A percentile compares a stretch with the other conserved stretches of the same genome.
Conservation (phyloP, 2,329 filamentous ascomycete species). For the Sordariomycetes sp. region DNA sequence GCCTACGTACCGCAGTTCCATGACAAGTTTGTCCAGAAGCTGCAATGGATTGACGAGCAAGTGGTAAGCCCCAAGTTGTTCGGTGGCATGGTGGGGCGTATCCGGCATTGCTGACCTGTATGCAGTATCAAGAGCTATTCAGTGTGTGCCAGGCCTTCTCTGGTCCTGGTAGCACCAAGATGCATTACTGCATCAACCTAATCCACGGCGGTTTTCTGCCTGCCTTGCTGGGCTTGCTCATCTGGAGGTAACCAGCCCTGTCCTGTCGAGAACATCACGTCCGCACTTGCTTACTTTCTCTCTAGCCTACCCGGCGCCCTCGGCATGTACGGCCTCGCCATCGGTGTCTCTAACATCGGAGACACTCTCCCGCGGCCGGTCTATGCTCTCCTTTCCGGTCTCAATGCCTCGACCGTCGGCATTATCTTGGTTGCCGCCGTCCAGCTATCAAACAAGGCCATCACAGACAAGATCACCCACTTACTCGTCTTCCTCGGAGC, state of each 20-base stretch:
- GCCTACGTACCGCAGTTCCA: conserved; percentile 30
- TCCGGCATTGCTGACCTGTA: background rate
- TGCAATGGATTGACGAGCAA: conserved; percentile 59
- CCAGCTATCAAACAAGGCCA: conserved; percentile 55
- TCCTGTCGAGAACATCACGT: background rate
- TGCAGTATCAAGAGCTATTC: conserved; percentile 61
- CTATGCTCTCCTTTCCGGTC: conserved; percentile 59
- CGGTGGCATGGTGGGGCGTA: background rate
- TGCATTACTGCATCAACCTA: conserved; percentile 57
- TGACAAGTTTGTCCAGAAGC: conserved; percentile 47
- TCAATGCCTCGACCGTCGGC: conserved; percentile 63
- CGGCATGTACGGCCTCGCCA: conserved; percentile 56
- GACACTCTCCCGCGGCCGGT: conserved; percentile 48
- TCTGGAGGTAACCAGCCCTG: conserved; percentile 44
- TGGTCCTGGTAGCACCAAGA: conserved; percentile 60
- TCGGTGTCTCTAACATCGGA: conserved; percentile 52
- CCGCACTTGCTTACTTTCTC: background rate
- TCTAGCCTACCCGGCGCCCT: conserved; percentile 55
- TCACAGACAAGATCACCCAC: conserved; percentile 53
- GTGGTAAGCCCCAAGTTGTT: conserved; percentile 29
- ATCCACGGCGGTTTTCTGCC: conserved; percentile 49
- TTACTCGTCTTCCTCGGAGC: conserved; percentile 53
- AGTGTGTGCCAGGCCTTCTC: conserved; percentile 57
- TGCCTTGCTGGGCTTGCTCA: conserved; percentile 47
- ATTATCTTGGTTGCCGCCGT: conserved; percentile 62